phyloP scores from a whole-genome alignment of 2,329 filamentous ascomycete genomes.

The Ophiostoma sp. region DNA sequence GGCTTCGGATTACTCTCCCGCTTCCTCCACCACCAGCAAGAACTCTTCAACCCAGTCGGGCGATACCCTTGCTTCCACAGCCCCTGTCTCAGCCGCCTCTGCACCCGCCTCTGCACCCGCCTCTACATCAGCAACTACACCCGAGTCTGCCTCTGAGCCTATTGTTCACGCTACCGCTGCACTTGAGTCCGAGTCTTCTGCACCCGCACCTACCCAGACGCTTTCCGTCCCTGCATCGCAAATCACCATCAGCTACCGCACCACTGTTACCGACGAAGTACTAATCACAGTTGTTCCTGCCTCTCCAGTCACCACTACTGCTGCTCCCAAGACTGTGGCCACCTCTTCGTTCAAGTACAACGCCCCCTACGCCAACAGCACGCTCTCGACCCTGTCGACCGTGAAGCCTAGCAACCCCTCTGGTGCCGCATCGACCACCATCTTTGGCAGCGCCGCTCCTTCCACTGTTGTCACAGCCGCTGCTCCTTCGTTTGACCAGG shows the following conservation, averaged over 20 bases:
- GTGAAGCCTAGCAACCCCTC: constrained; percentile 9
- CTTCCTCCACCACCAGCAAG: not conserved
- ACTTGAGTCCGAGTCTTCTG: not conserved
- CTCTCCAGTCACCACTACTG: constrained; percentile 15
- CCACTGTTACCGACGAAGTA: constrained; percentile 17
- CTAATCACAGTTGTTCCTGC: constrained; percentile 22
- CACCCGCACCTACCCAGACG: not conserved
- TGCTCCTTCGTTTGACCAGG: constrained; percentile 14
- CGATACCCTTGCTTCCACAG: constrained; percentile 4
- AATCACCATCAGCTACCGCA: constrained; percentile 13
- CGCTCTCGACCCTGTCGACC: constrained; percentile 5
- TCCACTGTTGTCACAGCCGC: constrained; percentile 18
- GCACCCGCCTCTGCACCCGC: not conserved
- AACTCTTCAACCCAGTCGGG: constrained; percentile 6
- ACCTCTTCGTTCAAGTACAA: not conserved
- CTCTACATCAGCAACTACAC: not conserved
- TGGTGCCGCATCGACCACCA: not conserved
- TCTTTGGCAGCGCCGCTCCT: not conserved
- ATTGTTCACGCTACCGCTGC: too few species aligned
- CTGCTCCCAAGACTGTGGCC: not conserved
- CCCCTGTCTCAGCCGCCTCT: not conserved
- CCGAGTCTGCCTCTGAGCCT: not conserved
- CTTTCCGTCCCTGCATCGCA: not conserved
- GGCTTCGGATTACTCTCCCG: not conserved
- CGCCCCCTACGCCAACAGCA: constrained; percentile 19